Evolutionary conservation across 768 basidiomycete species (phyloP), one percentile per base, ranked within the genome.

Genomic region (Leccinum obscurum): DNA sequence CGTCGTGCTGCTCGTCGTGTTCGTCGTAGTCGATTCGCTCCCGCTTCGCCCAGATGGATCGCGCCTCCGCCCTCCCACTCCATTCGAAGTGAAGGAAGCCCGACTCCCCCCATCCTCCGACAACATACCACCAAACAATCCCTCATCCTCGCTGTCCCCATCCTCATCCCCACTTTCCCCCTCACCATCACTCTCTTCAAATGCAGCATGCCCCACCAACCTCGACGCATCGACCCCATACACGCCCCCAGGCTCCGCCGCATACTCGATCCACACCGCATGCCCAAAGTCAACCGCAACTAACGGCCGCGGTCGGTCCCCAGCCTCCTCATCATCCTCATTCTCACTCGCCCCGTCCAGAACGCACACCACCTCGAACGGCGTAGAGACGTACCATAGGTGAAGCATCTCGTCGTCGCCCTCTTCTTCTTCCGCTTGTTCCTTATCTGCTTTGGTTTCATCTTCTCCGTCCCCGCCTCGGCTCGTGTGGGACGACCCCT

Each of bases 281-380:
- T 93, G 92, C 46, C 91, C 90, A 75, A 95, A 95, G 69, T 95
- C 86, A 7, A 94, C 88, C 0, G 89, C 89, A n/a, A 90, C 84
- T 14, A 90, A 78, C 24, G 88, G 88, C 3, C 88, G 78, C 20
- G 85, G 85, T 4, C 85, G 78, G 32, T 84, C 85, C 28, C 64
- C 55, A 32, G 65, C 55, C 39, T 75, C 74, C 14, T 74, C 74
- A 0, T 74, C 73, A 15, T 72, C 75, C n/a, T 71, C 71, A n/a
- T 64, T 61, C 32, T 71, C 72, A 28, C 62, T 39, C 22, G 64
- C n/a, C 35, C 65, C 61, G 58, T 88, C 88, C 54, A 80, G 73
- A 20, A 88, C 83, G 61, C 86, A 85, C 15, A 87, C 86, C 22
- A 89, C 84, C 68, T 89, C 88, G 65, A 90, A 90, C 11, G 88